Evolutionary conservation across 108 stramenopile species (phyloP), one percentile per base, ranked within the genome.

Genomic region (Pseudonitzschia multistriata): DNA sequence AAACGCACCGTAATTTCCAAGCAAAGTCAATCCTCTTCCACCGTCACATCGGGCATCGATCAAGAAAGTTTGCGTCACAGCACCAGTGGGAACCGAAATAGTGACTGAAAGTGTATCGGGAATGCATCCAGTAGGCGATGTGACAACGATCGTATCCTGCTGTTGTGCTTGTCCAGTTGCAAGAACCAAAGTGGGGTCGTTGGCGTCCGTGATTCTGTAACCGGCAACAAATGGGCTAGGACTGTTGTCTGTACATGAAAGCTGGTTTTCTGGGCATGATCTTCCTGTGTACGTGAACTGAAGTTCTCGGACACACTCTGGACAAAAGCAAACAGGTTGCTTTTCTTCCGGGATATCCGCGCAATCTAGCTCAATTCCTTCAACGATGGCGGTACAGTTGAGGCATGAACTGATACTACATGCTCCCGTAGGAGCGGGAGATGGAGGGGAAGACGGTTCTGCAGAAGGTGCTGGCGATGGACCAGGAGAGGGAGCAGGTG

Each of bases 1-100:
- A 29, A 75, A 29, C 24, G 68, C 45, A 34, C 61, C 74, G 39
- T 69, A 75, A 37, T 37, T 15, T 6, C 64, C 62, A 29, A 47
- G 15, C 62, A 75, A 54, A 24, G 47, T 34, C 21, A 75, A 29
- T 52, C 62, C 61, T 27, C 74, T 34, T 11, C 63, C 54, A 37
- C 66, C 73, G 47, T 75, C 74, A 37, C 74, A 75, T 8, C 55
- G 42, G 19, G 74, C 25, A 39, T 75, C 62, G 15, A 75, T 62
- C 2, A 24, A 64, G 35, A 69, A 50, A 39, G 60, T 35, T 39
- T 75, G 74, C 0, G 40, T 47, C 17, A 63, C 49, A 22, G 15
- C 42, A 24, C 52, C 60, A 42, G 63, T 48, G 30, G 28, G 48
- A 14, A 35, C 24, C 5, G 57, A 35, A 48, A 69, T 59, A 0